Base-by-base conservation (phyloP, 2,329 filamentous ascomycete genomes). In the Pseudocercospora pini-densiflorae region DNA sequence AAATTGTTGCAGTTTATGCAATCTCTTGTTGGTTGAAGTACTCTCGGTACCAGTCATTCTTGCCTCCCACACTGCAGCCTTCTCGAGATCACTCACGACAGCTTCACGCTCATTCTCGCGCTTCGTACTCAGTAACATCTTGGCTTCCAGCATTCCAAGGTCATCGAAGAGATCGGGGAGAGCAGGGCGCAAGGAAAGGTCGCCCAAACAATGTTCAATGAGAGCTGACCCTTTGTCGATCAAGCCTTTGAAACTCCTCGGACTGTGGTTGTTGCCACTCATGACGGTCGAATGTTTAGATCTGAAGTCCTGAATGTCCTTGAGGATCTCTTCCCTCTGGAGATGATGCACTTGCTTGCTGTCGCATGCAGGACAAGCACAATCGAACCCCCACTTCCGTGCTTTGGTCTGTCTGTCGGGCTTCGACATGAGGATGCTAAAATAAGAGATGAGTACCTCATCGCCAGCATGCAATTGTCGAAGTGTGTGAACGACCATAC, bases 361-460 rank as follows among this genome's bases (percentile, higher is more conserved):
- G 23, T 67, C 53, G 43, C 71, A 73, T 29, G 67, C 68, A 12
- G 60, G n/a, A 47, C 71, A 73, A n/a, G 33, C 16, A 58, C 71
- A 73, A 29, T 19, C 51, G 57, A 73, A 73, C 0, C 70, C 68
- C 71, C 71, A 73, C 40, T 71, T 73, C 43, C 49, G 49, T 10
- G 68, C 60, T 45, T 67, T 70, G 0, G 45, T n/a, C 59, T 70
- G 66, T 8, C 71, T 63, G 23, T 70, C 71, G 5, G 60, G n/a
- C 59, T 51, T 58, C 9, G 71, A 61, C n/a, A 69, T 58, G 12
- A 73, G 57, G 12, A 73, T 67, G 62, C 59, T 71, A 55, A 71
- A 72, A 65, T 73, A 73, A 10, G 71, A 70, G 19, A 73, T 72
- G 5, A 65, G 60, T 1, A 73, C 58, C 54, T 73, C 71, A 19